phyloP scores from a whole-genome alignment of 2,329 filamentous ascomycete genomes.

The Cyphellophora europaea region DNA sequence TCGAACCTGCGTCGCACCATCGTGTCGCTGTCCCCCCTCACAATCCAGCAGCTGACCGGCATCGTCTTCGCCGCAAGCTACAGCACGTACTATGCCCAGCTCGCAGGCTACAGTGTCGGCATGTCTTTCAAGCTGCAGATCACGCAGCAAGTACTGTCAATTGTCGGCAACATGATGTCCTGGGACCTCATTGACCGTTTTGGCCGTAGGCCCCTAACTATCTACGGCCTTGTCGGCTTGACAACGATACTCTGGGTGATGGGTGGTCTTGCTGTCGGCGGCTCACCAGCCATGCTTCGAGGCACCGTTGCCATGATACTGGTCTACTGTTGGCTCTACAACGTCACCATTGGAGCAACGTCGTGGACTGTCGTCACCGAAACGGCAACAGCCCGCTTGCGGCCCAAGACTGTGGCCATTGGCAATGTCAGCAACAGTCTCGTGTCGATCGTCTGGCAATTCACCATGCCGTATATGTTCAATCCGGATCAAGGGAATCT shows the following conservation, averaged over 20 bases:
- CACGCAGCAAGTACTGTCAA: constrained; percentile 29
- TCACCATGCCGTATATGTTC: constrained; percentile 28
- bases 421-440: constrained; percentile 22
- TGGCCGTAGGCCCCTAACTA: constrained; percentile 27
- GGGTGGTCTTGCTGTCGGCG: constrained; percentile 25
- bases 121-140: constrained; percentile 32
- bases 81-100: constrained; percentile 34
- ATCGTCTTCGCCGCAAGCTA: constrained; percentile 29
- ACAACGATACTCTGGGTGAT: constrained; percentile 32
- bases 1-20: constrained; percentile 31
- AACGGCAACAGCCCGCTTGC: constrained; percentile 28
- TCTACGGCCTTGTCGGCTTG: constrained; percentile 26
- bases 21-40: constrained; percentile 28
- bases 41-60: constrained; percentile 27
- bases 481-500: constrained; percentile 28
- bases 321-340: constrained; percentile 30
- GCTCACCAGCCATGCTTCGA: constrained; percentile 5
- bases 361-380: constrained; percentile 31
- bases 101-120: constrained; percentile 30
- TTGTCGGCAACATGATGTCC: constrained; percentile 32
- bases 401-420: constrained; percentile 32
- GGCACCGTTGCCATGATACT: constrained; percentile 25
- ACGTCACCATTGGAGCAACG: constrained; percentile 32
- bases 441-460: constrained; percentile 25
- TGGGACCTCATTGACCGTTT: constrained; percentile 29